phyloP scores from a whole-genome alignment of 495 filamentous ascomycete species.

The Podospora pseudocomata region DNA sequence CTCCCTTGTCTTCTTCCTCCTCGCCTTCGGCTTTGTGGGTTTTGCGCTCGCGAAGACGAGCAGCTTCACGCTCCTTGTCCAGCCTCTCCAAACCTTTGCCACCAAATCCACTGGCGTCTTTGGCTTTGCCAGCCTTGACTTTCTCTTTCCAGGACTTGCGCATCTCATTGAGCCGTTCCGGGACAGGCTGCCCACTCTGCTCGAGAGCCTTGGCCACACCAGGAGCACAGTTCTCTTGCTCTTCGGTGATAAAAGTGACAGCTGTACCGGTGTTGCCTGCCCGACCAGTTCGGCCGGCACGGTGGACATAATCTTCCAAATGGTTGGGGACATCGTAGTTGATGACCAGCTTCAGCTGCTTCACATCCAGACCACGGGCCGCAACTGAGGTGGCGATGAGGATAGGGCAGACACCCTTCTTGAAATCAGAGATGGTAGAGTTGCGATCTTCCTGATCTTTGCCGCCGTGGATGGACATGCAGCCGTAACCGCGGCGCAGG shows the following conservation, averaged over 20 bases:
- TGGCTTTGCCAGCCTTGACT: constrained; percentile 87
- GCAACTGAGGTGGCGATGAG: constrained; percentile 95
- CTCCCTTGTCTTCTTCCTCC: constrained; percentile 79
- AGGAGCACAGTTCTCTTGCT: constrained; percentile 84
- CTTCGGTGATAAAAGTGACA: constrained; percentile 87
- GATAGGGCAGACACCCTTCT: constrained; percentile 81
- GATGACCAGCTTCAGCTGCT: constrained; percentile 92
- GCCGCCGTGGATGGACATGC: constrained; percentile 93
- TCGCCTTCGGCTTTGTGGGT: constrained; percentile 88
- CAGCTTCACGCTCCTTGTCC: constrained; percentile 83
- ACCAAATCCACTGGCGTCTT: constrained; percentile 84
- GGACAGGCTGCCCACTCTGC: constrained; percentile 79
- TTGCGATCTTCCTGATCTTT: constrained; percentile 96
- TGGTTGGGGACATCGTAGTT: constrained; percentile 98
- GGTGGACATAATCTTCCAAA: constrained; percentile 96
- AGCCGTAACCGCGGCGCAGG: constrained; percentile 85
- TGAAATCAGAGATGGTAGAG: constrained; percentile 93
- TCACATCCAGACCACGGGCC: constrained; percentile 92
- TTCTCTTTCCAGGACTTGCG: constrained; percentile 74
- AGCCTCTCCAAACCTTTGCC: constrained; percentile 91
- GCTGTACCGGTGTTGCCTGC: constrained; percentile 94
- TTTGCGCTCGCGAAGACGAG: constrained; percentile 78
- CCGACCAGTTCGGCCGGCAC: constrained; percentile 88
- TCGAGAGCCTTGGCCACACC: constrained; percentile 92
- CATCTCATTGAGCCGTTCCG: constrained; percentile 60